These are phyloP conservation scores for Carex scoparia DNA, from an alignment of 176 grass and related monocot species.

Conservation along the genomic window DNA sequence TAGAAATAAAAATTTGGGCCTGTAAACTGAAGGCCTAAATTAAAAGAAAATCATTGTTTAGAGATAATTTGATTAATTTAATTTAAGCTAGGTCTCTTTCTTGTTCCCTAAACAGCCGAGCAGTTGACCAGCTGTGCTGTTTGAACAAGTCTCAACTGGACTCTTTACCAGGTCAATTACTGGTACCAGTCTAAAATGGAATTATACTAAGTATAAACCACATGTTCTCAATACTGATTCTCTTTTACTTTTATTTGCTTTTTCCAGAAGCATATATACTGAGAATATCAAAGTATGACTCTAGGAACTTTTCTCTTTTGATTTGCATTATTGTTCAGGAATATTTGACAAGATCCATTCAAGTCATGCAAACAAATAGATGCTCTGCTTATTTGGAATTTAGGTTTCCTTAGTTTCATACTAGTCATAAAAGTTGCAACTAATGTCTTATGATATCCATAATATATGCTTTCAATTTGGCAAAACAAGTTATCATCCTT, in stretches of 20 bases:
- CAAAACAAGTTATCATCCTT: background rate
- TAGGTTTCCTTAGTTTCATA: background rate
- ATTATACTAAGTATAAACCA: background rate
- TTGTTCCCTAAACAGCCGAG: background rate
- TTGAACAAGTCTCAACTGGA: slow-evolving; percentile 3
- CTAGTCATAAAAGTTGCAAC: background rate
- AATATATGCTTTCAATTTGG: slow-evolving; percentile 1
- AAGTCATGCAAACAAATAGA: slow-evolving; percentile 9
- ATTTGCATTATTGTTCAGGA: background rate
- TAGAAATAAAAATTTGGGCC: too few species aligned
- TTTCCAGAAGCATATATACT: background rate
- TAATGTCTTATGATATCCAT: background rate
- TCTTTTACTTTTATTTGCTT: background rate
- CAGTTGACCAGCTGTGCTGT: background rate
- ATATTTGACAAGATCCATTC: background rate
- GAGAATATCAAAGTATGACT: background rate
- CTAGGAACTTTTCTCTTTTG: background rate
- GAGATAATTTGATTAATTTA: background rate
- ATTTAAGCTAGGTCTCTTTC: background rate
- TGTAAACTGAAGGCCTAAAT: background rate
- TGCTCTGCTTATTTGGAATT: background rate
- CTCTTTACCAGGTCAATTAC: background rate
- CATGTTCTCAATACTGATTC: background rate
- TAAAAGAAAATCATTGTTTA: background rate
- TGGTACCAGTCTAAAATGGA: background rate